Conservation (phyloP, 2,329 filamentous ascomycete genomes). For the Colletotrichum sp. region DNA sequence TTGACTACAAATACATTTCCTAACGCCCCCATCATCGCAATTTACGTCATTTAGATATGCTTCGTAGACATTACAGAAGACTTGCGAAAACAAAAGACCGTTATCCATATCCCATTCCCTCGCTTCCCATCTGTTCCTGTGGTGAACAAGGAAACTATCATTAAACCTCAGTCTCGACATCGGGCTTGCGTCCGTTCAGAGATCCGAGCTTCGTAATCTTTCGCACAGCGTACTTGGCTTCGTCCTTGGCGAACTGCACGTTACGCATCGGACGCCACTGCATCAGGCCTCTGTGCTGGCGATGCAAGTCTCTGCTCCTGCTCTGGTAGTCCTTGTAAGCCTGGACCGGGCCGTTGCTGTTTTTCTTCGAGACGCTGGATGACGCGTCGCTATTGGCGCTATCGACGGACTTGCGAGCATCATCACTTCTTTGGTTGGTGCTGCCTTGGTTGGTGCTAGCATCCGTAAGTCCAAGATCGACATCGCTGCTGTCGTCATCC, state of each 20-base stretch:
- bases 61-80: neutral
- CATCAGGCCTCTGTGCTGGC: constrained; percentile 90
- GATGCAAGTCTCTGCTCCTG: constrained; percentile 76
- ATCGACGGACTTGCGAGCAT: constrained; percentile 41
- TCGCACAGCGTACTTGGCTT: constrained; percentile 78
- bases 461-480: constrained; percentile 64
- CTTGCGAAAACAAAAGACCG: neutral
- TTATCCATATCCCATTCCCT: neutral
- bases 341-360: constrained; percentile 59
- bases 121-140: neutral
- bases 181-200: constrained; percentile 81
- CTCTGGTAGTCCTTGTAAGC: constrained; percentile 68
- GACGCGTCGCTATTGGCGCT: constrained; percentile 38
- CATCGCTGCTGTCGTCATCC: constrained; percentile 33
- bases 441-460: constrained; percentile 42
- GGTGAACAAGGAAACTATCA: neutral
- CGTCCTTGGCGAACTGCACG: constrained; percentile 83
- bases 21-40: neutral
- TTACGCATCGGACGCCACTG: constrained; percentile 94
- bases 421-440: constrained; percentile 22
- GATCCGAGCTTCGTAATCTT: constrained; percentile 80
- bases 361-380: constrained; percentile 34
- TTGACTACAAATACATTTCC: neutral
- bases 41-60: neutral
- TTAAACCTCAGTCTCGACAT: constrained; percentile 80